A percentile compares a stretch with the other conserved stretches of the same genome.
phyloP scores from a whole-genome alignment of 2,329 filamentous ascomycete species.

The Gaeumannomyces tritici region DNA sequence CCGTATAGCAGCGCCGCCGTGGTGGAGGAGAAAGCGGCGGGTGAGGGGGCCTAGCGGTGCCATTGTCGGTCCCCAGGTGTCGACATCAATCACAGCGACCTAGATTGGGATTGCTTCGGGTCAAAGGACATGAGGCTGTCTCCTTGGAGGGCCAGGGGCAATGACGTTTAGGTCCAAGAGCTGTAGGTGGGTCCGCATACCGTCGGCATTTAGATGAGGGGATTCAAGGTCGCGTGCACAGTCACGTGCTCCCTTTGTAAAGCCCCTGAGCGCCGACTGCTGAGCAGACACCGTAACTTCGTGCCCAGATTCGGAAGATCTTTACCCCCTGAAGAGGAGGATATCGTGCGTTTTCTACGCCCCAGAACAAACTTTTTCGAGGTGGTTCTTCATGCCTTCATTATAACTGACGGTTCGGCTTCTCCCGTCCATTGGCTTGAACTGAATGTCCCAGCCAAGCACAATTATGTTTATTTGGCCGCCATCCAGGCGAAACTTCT shows the following conservation, averaged over 20 bases:
- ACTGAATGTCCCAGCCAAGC: neutral
- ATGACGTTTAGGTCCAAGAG: neutral
- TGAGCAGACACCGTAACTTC: neutral
- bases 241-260: neutral
- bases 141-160: neutral
- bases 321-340: too few relatives aligned
- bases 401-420: neutral
- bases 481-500: neutral
- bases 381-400: neutral
- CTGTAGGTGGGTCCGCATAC: neutral
- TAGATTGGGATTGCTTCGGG: neutral
- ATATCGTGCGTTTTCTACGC: too few relatives aligned
- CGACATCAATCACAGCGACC: neutral
- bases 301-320: too few relatives aligned
- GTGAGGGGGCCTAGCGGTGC: neutral
- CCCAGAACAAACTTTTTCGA: neutral
- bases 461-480: too few relatives aligned
- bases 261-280: neutral
- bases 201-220: neutral
- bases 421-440: neutral
- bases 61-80: neutral
- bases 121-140: neutral
- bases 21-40: neutral
- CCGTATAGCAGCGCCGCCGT: neutral
- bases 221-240: neutral